These are phyloP conservation scores for Vachellia collinsii DNA, from an alignment of 306 rosid species.

Conservation along the genomic window DNA sequence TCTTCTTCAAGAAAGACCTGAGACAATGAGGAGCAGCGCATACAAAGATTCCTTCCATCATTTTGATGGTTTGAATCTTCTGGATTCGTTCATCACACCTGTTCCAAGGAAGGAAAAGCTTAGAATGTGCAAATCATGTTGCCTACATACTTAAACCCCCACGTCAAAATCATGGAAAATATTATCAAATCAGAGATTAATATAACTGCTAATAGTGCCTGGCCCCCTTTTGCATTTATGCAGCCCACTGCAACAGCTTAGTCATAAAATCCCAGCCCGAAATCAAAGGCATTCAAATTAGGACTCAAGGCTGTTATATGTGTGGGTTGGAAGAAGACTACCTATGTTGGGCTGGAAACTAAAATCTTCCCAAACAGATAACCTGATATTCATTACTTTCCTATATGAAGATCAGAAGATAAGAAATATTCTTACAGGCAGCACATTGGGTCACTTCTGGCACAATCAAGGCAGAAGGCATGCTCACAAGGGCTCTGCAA, in stretches of 20 bases:
- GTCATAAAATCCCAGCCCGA: neutral
- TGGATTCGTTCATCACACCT: conserved; percentile 97
- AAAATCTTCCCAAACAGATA: conserved; percentile 21
- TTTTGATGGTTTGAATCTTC: conserved; percentile 94
- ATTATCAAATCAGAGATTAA: neutral
- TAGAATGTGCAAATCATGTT: conserved; percentile 15
- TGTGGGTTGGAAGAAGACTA: conserved; percentile 9
- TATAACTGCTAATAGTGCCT: neutral
- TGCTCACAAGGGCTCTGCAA: conserved; percentile 99
- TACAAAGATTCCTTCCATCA: conserved; percentile 97
- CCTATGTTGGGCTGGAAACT: conserved; percentile 22
- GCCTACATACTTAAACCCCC: neutral
- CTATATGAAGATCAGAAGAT: conserved; percentile 27
- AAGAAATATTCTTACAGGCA: conserved; percentile 78
- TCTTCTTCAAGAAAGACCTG: conserved; percentile 79
- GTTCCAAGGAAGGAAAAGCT: conserved; percentile 44
- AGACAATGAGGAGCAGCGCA: conserved; percentile 99
- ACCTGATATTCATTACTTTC: conserved; percentile 7
- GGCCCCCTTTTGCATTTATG: neutral
- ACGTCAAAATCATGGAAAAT: conserved; percentile 27
- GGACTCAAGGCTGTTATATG: conserved; percentile 10
- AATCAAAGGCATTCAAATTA: conserved; percentile 7
- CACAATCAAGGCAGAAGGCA: conserved; percentile 95
- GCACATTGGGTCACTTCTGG: conserved; percentile 92
- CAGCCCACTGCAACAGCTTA: conserved; percentile 12